Base-by-base conservation (phyloP, 1,139 yeast species). In the Magnusiomyces magnusii region DNA sequence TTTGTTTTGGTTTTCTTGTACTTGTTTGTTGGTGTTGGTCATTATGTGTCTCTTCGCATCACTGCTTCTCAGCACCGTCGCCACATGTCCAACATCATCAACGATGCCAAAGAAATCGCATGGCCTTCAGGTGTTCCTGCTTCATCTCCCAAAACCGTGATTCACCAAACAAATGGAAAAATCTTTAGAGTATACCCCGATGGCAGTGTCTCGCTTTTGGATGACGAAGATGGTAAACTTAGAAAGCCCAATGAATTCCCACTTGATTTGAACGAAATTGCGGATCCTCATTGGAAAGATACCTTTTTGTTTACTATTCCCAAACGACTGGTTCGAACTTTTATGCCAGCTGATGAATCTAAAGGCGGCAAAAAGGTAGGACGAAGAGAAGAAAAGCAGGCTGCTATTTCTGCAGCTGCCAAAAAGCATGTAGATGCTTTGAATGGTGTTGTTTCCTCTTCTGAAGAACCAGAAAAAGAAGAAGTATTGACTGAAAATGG, bases 131-230 rank as follows among this genome's bases (percentile, higher is more conserved):
- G 75, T 19, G 59, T 69, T 7, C 67, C 72, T 2, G 62, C 68
- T 17, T 54, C 69, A 69, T 55, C 55, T 13, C 73, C 70, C 67
- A 66, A 68, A 31, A 66, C 66, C 55, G 75, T 78, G 39, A 75
- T 74, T 24, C 63, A 70, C 39, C 73, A 71, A 47, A 31, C 19
- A 10, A 74, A 76, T 56, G 90, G 87, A 1, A 84, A 82, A 68
- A 76, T 78, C 47, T 85, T 91, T 64, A 65, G 82, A 52, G 86
- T 91, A 2, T 80, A 84, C 62, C 79, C 85, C 25, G 84, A 82
- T 59, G 96, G 95, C n/a, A 73, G 76, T 1, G 91, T 91, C 15
- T 83, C 76, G 70, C 73, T 86, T 51, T 71, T 83, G 21, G 90
- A 86, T 62, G 72, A 73, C n/a, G 80, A 78, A 49, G 80, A 77